Percentiles rank a stretch among this genome's conserved stretches.
Conservation (phyloP, 2,329 filamentous ascomycete species). For the Xylaria sp. region DNA sequence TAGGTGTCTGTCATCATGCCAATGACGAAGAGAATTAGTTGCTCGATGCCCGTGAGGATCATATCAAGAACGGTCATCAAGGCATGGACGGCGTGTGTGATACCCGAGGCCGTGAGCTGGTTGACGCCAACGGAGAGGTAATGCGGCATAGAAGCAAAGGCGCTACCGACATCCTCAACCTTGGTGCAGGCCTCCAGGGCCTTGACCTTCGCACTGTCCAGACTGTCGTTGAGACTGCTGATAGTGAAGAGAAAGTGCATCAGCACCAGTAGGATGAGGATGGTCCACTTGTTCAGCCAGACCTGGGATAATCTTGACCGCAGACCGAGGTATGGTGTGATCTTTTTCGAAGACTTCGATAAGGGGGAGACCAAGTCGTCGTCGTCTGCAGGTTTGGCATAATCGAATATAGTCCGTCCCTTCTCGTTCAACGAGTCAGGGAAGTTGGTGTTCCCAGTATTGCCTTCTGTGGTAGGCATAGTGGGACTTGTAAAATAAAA, state of each 20-base stretch:
- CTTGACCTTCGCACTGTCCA: conserved; percentile 70
- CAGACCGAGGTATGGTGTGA: conserved; percentile 86
- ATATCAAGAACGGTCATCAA: conserved; percentile 75
- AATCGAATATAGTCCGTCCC: conserved; percentile 27
- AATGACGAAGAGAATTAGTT: conserved; percentile 86
- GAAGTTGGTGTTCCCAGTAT: conserved; percentile 8
- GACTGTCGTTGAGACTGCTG: conserved; percentile 63
- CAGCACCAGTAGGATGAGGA: conserved; percentile 81
- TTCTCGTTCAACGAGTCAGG: conserved; percentile 31
- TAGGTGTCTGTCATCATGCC: conserved; percentile 89
- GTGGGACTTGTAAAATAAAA: conserved; percentile 16
- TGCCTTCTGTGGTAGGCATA: conserved; percentile 23
- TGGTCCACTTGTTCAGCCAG: conserved; percentile 97
- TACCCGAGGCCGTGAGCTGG: conserved; percentile 69
- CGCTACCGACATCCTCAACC: conserved; percentile 87
- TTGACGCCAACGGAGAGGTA: conserved; percentile 90
- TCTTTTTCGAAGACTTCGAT: conserved; percentile 45
- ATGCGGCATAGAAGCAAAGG: conserved; percentile 97
- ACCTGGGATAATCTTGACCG: conserved; percentile 86
- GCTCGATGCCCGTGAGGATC: conserved; percentile 75
- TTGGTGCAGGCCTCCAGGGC: conserved; percentile 84
- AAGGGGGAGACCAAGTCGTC: not conserved
- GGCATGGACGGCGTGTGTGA: conserved; percentile 74
- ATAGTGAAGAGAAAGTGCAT: conserved; percentile 74
- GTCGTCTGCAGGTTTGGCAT: conserved; percentile 14